Base-by-base conservation (phyloP, 1,284 basidiomycete genomes). In the Puccinia hordei region DNA sequence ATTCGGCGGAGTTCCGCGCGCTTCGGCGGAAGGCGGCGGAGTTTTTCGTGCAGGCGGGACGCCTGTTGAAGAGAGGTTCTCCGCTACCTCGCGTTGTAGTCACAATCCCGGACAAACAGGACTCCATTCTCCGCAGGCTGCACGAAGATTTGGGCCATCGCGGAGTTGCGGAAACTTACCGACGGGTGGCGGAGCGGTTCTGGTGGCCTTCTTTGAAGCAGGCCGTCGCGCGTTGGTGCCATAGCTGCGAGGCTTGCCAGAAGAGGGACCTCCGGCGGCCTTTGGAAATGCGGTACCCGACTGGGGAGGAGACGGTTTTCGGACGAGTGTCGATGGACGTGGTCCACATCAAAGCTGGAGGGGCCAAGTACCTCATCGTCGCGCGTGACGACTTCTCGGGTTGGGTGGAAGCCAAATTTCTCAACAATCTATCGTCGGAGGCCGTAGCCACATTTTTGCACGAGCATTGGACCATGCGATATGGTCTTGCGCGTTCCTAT, bases 371-470 rank as follows among this genome's bases (percentile, higher is more conserved):
- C 55, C 22, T 76, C 4, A 59, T 81, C 17, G 73, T 76, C 1
- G 73, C 80, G 0, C 57, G 80, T 24, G 80, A 81, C 53, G 24
- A 81, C 59, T 73, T 81, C n/a, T 71, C 55, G 0, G 80, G 80
- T 0, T 76, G 80, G 80, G 59, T 69, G 5, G 74, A 75, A 33
- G 73, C 80, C 10, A 63, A 46, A n/a, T 8, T 55, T 12, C 55
- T 81, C 19, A 41, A 24, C 10, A 69, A 65, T 24, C 35, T 75
- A 2, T 63, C 53, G 5, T 33, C 79, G 27, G 33, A 33, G 24
- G 53, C 53, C 27, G 53, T 75, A 13, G 72, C 57, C 3, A 30
- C 53, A 15, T 81, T 65, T 17, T 17, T 65, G 0, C 27, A 55
- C 19, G 51, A 73, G 13, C 10, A 55, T 19, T 65, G 71, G 72